phyloP scores from a whole-genome alignment of 768 basidiomycete species.

The Phanerochaete carnosa region DNA sequence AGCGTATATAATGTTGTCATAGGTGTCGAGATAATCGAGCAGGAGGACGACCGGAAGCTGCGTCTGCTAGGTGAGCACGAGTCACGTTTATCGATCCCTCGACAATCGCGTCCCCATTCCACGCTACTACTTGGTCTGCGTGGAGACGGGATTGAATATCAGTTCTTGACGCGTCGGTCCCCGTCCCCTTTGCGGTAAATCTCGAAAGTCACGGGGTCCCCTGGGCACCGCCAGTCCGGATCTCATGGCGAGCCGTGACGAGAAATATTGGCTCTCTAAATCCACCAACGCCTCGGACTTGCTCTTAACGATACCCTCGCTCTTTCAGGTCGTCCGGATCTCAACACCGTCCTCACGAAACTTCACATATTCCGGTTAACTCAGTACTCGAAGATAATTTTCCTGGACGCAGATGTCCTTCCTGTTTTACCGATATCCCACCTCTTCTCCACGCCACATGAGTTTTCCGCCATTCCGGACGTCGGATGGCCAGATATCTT shows the following conservation, averaged over 20 bases:
- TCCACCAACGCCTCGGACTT: not conserved
- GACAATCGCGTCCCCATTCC: not conserved
- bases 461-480: constrained; percentile 93
- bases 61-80: constrained; percentile 74
- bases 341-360: constrained; percentile 92
- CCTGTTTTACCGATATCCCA: constrained; percentile 87
- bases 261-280: not conserved
- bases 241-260: not conserved
- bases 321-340: constrained; percentile 83
- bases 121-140: not conserved
- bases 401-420: constrained; percentile 90
- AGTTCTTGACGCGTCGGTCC: not conserved
- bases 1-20: constrained; percentile 81
- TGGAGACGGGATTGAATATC: not conserved
- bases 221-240: not conserved
- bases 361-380: constrained; percentile 92
- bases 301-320: constrained; percentile 6
- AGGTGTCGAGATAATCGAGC: constrained; percentile 86
- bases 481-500: constrained; percentile 99
- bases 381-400: constrained; percentile 82
- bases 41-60: constrained; percentile 62
- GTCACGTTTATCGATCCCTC: not conserved
- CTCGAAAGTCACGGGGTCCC: constrained; percentile 3
- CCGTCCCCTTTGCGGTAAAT: not conserved
- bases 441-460: constrained; percentile 78